phyloP scores from a whole-genome alignment of 345 rosid species.

The Camelina sativa region DNA sequence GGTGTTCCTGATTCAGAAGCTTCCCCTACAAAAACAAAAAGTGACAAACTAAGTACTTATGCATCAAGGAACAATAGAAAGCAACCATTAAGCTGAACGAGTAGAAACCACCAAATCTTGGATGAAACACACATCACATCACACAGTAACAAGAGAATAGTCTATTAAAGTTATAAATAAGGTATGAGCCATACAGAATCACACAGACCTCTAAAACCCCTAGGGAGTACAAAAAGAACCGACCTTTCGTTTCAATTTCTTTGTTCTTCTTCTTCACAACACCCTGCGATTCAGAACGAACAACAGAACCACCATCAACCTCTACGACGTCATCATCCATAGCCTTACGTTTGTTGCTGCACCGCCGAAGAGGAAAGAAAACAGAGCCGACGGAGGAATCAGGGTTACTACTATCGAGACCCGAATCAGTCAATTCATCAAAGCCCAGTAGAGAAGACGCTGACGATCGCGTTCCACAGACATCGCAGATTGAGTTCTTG shows the following conservation, averaged over 20 bases:
- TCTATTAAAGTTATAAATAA: not conserved
- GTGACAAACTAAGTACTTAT: slow-evolving; percentile 10
- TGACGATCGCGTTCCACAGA: slow-evolving; percentile 66
- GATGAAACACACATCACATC: not conserved
- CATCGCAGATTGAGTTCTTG: slow-evolving; percentile 65
- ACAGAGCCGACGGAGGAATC: slow-evolving; percentile 79
- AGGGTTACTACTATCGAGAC: slow-evolving; percentile 43
- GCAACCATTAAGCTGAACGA: slow-evolving; percentile 9
- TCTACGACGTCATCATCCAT: slow-evolving; percentile 45
- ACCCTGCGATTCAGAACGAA: slow-evolving; percentile 37
- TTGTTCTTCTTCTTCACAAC: slow-evolving; percentile 43
- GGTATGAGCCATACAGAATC: not conserved
- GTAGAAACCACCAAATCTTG: not conserved
- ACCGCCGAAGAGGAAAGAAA: slow-evolving; percentile 73
- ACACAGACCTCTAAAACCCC: slow-evolving; percentile 17
- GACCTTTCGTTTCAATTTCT: slow-evolving; percentile 50
- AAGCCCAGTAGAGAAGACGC: slow-evolving; percentile 52
- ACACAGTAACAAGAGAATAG: not conserved
- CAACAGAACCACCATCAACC: slow-evolving; percentile 39
- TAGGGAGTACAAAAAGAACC: not conserved
- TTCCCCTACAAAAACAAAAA: slow-evolving; percentile 42
- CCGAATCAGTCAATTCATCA: slow-evolving; percentile 57
- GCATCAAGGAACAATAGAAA: not conserved
- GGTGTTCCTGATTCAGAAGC: slow-evolving; percentile 46
- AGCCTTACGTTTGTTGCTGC: slow-evolving; percentile 72